A percentile compares a stretch with the other conserved stretches of the same genome.
Conservation (phyloP, 176 grass and related monocot species). For the Typha latifolia region DNA sequence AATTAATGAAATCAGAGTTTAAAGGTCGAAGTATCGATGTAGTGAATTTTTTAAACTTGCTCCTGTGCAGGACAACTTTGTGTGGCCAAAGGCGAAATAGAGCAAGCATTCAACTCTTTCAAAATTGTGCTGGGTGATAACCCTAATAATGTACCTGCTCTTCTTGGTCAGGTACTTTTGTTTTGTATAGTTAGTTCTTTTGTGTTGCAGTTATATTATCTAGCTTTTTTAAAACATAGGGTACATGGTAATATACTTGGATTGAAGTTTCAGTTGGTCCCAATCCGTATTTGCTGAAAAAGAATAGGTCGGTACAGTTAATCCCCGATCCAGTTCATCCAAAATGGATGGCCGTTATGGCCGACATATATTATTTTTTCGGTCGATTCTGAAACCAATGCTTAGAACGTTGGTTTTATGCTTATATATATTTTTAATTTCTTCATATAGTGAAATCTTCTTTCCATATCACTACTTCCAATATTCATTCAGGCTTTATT, state of each 20-base stretch:
- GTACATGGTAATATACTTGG: not conserved
- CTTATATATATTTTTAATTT: too few relatives aligned
- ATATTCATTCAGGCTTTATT: too few relatives aligned
- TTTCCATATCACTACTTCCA: too few relatives aligned
- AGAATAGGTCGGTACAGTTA: too few relatives aligned
- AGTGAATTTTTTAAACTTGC: conserved; percentile 13
- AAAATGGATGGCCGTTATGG: too few relatives aligned
- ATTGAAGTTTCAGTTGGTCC: not conserved
- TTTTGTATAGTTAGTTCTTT: conserved; percentile 20
- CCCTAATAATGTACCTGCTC: conserved; percentile 66
- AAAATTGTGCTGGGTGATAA: conserved; percentile 86
- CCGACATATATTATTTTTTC: too few relatives aligned
- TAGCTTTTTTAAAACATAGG: not conserved
- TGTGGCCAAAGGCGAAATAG: conserved; percentile 72
- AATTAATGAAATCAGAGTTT: too few relatives aligned
- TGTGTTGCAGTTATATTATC: not conserved
- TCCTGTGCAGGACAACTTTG: conserved; percentile 70
- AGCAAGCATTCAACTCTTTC: conserved; percentile 67
- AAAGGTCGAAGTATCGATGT: not conserved
- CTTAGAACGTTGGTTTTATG: too few relatives aligned
- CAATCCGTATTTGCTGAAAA: too few relatives aligned
- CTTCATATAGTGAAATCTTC: too few relatives aligned
- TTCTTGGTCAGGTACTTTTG: conserved; percentile 84
- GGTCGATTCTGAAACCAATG: too few relatives aligned
- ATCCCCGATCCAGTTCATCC: too few relatives aligned